Percentiles rank a stretch among this genome's conserved stretches.
These are phyloP conservation scores for Komagataella pastoris DNA, from an alignment of 805 yeast genomes.

Conservation along the genomic window DNA sequence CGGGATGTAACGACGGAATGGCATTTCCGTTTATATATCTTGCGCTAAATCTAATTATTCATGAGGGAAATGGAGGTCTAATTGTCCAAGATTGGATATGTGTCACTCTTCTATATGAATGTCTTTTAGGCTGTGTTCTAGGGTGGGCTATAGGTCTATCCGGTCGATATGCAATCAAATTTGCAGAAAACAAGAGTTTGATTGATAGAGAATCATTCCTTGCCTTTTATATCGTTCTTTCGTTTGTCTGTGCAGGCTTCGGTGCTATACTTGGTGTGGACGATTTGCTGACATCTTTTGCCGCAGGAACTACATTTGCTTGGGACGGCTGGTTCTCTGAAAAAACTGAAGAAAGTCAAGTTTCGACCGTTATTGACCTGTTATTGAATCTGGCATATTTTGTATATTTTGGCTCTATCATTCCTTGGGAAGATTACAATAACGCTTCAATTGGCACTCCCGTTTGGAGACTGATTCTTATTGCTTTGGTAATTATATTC, in stretches of 20 bases:
- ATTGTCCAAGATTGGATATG: conserved; percentile 54
- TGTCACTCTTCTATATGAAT: conserved; percentile 47
- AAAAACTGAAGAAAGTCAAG: conserved; percentile 46
- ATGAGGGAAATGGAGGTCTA: conserved; percentile 30
- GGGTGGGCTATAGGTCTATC: conserved; percentile 42
- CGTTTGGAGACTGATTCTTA: conserved; percentile 37
- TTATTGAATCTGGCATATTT: conserved; percentile 53
- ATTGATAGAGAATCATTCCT: conserved; percentile 53
- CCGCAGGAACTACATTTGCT: conserved; percentile 61
- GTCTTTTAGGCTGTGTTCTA: conserved; percentile 37
- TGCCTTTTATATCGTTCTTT: conserved; percentile 37
- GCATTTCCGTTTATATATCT: conserved; percentile 58
- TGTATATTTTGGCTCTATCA: conserved; percentile 55
- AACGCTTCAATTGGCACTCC: conserved; percentile 27
- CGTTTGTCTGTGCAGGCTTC: conserved; percentile 46
- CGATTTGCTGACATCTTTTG: conserved; percentile 58
- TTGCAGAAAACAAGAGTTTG: conserved; percentile 34
- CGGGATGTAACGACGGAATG: conserved; percentile 68
- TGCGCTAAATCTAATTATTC: conserved; percentile 38
- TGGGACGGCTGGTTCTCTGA: conserved; percentile 62
- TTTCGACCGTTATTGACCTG: conserved; percentile 54
- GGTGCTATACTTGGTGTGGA: conserved; percentile 58
- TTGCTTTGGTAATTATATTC: conserved; percentile 40
- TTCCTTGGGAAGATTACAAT: conserved; percentile 58
- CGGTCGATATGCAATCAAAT: conserved; percentile 35